Percentiles rank a stretch among this genome's conserved stretches.
Evolutionary conservation across 495 filamentous ascomycete genomes (phyloP).

Genomic region (Talaromyces liani): DNA sequence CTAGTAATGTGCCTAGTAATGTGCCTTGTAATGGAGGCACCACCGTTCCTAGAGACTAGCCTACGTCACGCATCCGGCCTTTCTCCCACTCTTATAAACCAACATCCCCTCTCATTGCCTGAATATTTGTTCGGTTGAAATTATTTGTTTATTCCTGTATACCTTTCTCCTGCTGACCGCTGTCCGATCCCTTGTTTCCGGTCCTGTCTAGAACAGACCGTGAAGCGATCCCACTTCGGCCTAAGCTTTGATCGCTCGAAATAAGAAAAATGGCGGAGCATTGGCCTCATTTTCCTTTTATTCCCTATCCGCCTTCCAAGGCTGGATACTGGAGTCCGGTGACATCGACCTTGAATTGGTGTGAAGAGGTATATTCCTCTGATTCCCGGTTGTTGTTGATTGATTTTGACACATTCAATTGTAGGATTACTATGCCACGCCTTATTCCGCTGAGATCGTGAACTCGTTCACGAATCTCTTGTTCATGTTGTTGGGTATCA

Average conservation of each 20-base stretch:
- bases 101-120: background rate
- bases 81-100: background rate
- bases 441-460: slow-evolving; percentile 56
- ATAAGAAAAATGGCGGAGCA: background rate
- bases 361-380: slow-evolving; percentile 64
- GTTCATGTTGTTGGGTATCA: slow-evolving; percentile 66
- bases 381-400: background rate
- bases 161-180: background rate
- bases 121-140: background rate
- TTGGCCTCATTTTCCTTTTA: slow-evolving; percentile 35
- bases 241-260: background rate
- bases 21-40: background rate
- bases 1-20: background rate
- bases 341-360: slow-evolving; percentile 88
- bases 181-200: background rate
- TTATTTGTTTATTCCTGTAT: background rate
- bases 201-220: background rate
- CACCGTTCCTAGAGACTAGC: background rate
- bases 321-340: slow-evolving; percentile 78
- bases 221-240: background rate
- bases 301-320: slow-evolving; percentile 60
- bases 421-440: slow-evolving; percentile 55
- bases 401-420: background rate
- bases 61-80: background rate
- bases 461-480: slow-evolving; percentile 76